phyloP scores from a whole-genome alignment of 2,329 filamentous ascomycete species.

The Bipolaris sorokiniana region DNA sequence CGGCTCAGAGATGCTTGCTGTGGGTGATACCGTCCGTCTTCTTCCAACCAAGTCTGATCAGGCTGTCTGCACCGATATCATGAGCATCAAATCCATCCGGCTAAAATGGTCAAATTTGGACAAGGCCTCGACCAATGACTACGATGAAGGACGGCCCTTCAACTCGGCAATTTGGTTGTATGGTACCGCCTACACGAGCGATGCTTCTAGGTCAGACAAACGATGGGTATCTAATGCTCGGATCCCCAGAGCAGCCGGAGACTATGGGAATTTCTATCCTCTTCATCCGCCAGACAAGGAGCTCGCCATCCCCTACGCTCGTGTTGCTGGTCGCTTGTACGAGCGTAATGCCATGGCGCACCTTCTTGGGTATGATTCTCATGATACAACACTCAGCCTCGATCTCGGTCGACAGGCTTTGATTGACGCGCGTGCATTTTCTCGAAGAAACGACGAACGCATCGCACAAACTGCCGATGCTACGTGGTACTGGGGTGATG shows the following conservation, averaged over 20 bases:
- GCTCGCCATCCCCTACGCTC: slow-evolving; percentile 57
- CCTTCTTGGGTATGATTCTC: slow-evolving; percentile 48
- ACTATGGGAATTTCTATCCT: slow-evolving; percentile 61
- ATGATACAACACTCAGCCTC: slow-evolving; percentile 30
- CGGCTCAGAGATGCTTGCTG: slow-evolving; percentile 61
- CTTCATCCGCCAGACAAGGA: slow-evolving; percentile 51
- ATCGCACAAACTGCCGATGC: slow-evolving; percentile 49
- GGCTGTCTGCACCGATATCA: slow-evolving; percentile 55
- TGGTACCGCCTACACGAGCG: slow-evolving; percentile 57
- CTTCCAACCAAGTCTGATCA: slow-evolving; percentile 28
- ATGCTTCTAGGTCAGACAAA: slow-evolving; percentile 42
- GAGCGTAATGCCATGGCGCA: slow-evolving; percentile 58
- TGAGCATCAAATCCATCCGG: slow-evolving; percentile 61
- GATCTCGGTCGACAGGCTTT: slow-evolving; percentile 56
- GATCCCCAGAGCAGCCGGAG: slow-evolving; percentile 30
- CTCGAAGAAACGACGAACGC: slow-evolving; percentile 55
- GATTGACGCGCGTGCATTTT: slow-evolving; percentile 55
- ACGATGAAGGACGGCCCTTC: slow-evolving; percentile 55
- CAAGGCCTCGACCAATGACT: slow-evolving; percentile 53
- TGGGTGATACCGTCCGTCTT: slow-evolving; percentile 63
- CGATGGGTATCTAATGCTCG: slow-evolving; percentile 21
- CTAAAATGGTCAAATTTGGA: slow-evolving; percentile 58
- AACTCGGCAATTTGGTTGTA: slow-evolving; percentile 56
- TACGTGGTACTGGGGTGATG: slow-evolving; percentile 65
- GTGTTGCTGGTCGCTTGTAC: slow-evolving; percentile 61